These are phyloP conservation scores for Colletotrichum navitas DNA, from an alignment of 2,329 filamentous ascomycete species.

Conservation along the genomic window DNA sequence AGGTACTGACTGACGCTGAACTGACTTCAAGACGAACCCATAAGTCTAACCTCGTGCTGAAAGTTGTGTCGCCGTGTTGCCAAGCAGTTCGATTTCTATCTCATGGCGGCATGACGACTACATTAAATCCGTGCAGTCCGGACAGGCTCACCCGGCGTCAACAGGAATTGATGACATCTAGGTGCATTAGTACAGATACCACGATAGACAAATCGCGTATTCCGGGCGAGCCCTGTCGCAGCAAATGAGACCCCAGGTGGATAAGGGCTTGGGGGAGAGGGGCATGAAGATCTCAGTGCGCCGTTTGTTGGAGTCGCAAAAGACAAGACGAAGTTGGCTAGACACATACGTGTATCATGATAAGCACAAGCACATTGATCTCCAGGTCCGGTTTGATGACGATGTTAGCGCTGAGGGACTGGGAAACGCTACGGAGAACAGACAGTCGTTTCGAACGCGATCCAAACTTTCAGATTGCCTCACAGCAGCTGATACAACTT, in stretches of 20 bases:
- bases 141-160: neutral
- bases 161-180: neutral
- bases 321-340: constrained; percentile 13
- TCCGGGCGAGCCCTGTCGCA: constrained; percentile 9
- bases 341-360: constrained; percentile 14
- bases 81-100: neutral
- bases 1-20: neutral
- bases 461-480: neutral
- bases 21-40: neutral
- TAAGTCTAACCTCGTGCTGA: no score
- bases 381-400: neutral
- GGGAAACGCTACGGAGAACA: constrained; percentile 13
- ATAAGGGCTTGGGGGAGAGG: neutral
- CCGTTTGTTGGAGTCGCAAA: neutral
- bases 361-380: constrained; percentile 22
- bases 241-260: constrained; percentile 23
- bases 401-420: neutral
- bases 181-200: no score
- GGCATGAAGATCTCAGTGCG: constrained; percentile 31
- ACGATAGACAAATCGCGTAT: no score
- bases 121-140: neutral
- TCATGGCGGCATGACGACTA: neutral
- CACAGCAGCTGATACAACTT: constrained; percentile 16
- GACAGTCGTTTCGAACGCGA: constrained; percentile 8
- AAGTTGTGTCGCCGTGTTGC: no score